Evolutionary conservation across 495 filamentous ascomycete species (phyloP).

Genomic region (Trichoderma parareesei): DNA sequence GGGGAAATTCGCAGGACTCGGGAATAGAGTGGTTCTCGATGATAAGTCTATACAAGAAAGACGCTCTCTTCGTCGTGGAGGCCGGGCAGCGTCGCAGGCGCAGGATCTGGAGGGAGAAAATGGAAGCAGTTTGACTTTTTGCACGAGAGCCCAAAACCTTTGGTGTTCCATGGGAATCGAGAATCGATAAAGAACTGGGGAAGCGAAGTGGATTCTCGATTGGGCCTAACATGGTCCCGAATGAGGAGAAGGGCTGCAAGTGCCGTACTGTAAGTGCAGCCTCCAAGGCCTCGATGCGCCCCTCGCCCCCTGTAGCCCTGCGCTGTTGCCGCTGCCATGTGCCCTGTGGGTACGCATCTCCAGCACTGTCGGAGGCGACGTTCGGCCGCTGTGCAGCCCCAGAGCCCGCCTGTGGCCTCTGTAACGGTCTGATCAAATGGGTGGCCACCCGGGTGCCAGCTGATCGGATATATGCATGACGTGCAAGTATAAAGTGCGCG

Average conservation of each 20-base stretch:
- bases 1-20: background rate
- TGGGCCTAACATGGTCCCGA: slow-evolving; percentile 3
- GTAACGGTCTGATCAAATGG: background rate
- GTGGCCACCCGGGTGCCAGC: too few relatives aligned
- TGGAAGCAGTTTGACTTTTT: background rate
- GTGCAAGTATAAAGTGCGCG: background rate
- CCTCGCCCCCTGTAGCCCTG: background rate
- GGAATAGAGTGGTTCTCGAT: background rate
- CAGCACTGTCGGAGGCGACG: background rate
- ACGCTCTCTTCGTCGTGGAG: background rate
- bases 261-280: background rate
- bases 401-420: background rate
- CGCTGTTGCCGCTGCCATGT: slow-evolving; percentile 9
- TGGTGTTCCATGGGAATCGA: too few relatives aligned
- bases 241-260: background rate
- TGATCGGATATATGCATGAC: slow-evolving; percentile 2
- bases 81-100: background rate
- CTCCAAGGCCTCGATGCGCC: too few relatives aligned
- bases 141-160: background rate
- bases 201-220: slow-evolving; percentile 5
- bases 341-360: background rate
- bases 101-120: background rate
- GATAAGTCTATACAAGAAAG: background rate
- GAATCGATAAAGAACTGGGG: slow-evolving; percentile 7
- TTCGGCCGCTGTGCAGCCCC: background rate